Base-by-base conservation (phyloP, 768 basidiomycete species). In the Lactarius evosmus region DNA sequence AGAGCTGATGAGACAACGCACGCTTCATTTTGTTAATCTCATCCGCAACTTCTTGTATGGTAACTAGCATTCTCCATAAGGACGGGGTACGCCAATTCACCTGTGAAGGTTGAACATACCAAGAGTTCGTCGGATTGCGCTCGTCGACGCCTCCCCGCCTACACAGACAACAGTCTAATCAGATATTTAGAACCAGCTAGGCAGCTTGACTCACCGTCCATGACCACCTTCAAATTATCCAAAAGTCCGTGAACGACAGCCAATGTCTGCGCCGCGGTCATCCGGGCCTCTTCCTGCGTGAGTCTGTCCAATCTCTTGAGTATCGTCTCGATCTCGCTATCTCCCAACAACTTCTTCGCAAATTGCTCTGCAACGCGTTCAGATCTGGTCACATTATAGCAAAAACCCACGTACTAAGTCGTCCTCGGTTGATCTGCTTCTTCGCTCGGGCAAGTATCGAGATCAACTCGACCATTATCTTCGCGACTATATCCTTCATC, bases 1-100 rank as follows among this genome's bases (percentile, higher is more conserved):
- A 14, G 7, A n/a, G 19, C 11, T 4, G 5, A 17, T 2, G 34
- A 22, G n/a, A 32, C 3, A 27, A 41, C 56, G 9, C 9, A 58
- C 56, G 56, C 6, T 33, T 58, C 56, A 46, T 58, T 30, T 58
- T 58, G n/a, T 58, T 58, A 7, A 44, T 32, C 3, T 41, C 56
- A n/a, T 14, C 30, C n/a, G 19, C 27, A 1, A 29, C 40, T 8
- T 56, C 56, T 14, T 58, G 56, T 41, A 58, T 58, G 29, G 30
- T 4, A 25, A 58, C 56, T 58, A 41, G 19, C 19, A n/a, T 12
- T 4, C 11, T 7, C 9, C 12, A 7, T 44, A 4, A 58, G 41
- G 12, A 17, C 1, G 2, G 11, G 27, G 30, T 7, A 11, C 14
- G 8, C 5, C 4, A 5, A 49, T 6, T n/a, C 3, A 3, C n/a